These are phyloP conservation scores for Penicillium lagena DNA, from an alignment of 495 filamentous ascomycete genomes.

Conservation along the genomic window DNA sequence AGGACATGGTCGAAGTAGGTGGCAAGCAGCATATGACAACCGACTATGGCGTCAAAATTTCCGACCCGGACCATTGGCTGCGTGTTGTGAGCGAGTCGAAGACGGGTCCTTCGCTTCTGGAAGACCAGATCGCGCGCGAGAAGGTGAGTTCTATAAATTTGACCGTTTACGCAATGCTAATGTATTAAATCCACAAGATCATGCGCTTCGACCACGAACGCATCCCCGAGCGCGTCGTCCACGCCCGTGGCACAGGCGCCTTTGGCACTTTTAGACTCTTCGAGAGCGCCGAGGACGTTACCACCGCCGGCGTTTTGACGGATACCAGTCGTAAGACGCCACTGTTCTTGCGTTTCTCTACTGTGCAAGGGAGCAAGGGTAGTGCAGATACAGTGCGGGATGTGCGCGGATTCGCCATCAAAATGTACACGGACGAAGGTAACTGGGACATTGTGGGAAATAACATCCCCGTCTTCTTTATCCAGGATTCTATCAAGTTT, in stretches of 20 bases:
- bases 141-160: constrained; percentile 44
- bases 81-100: constrained; percentile 52
- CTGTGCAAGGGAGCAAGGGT: constrained; percentile 70
- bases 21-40: constrained; percentile 53
- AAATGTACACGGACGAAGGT: constrained; percentile 56
- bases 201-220: constrained; percentile 81
- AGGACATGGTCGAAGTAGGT: constrained; percentile 28
- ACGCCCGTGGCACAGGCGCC: constrained; percentile 76
- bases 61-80: constrained; percentile 75
- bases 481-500: constrained; percentile 67
- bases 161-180: not conserved
- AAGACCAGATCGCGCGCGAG: constrained; percentile 74
- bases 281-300: constrained; percentile 64
- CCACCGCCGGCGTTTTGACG: constrained; percentile 65
- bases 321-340: constrained; percentile 76
- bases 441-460: constrained; percentile 68
- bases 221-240: constrained; percentile 84
- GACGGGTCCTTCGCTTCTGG: constrained; percentile 69
- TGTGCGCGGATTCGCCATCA: constrained; percentile 75
- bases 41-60: constrained; percentile 72
- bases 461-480: constrained; percentile 46
- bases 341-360: constrained; percentile 77
- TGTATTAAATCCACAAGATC: constrained; percentile 41
- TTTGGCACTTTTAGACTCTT: constrained; percentile 77
- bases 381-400: constrained; percentile 78